Evolutionary conservation across 495 filamentous ascomycete species (phyloP), one percentile per base, ranked within the genome.

Genomic region (Geopyxis carbonaria): DNA sequence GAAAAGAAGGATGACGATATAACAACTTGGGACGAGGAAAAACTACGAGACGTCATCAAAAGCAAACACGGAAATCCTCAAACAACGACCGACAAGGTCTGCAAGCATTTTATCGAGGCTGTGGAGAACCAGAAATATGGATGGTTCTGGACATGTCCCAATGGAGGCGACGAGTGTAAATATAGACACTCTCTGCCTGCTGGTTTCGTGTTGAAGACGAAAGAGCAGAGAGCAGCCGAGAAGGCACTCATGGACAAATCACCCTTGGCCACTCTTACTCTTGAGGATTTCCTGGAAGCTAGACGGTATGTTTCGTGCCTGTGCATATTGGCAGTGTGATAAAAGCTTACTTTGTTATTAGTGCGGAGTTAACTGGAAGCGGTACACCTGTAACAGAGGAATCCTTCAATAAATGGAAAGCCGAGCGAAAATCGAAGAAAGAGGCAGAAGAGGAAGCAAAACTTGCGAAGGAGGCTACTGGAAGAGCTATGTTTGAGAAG

Each of bases 91-190:
- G 89, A 99, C 52, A 99, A 93, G 60, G 86, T 95, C 42, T 99
- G 89, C 78, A 99, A 95, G 62, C 92, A 65, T 66, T 99, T 99
- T 61, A 89, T 94, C 59, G 83, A 91, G 43, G 89, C 89, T 2
- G 86, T 99, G 38, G 89, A 99, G 63, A 89, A 95, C 48, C 77
- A 79, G 48, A 95, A 94, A 63, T 99, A 99, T 51, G 89, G 89
- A 46, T 99, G 89, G 89, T 93, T 95, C 62, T 99, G 89, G 89
- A 65, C 68, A 24, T 99, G 89, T 73, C 89, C 89, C 34, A 95
- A 95, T 59, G 86, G 82, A 43, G 91, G 82, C 37, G 76, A 99
- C 60, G 80, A 92, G 61, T 99, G 89, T 78, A 94, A 85, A 78
- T 99, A 99, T 56, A 83, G 78, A 61, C 89, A 99, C 59, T 82